Conservation (phyloP, 768 basidiomycete genomes). For the Lentinula raphanica region DNA sequence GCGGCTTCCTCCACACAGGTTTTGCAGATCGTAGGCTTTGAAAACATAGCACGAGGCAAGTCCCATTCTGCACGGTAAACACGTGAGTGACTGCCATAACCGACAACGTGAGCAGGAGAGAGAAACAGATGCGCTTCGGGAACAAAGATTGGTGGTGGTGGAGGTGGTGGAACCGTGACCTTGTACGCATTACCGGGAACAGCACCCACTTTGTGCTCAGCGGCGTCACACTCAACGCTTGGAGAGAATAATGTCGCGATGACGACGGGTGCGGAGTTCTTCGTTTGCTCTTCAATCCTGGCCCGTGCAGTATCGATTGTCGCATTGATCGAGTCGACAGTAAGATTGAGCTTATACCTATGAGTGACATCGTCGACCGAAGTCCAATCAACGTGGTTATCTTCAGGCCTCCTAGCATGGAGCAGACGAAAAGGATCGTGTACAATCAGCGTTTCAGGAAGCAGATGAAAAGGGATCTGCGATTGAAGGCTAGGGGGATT, state of each 20-base stretch:
- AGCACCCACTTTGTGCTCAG: slow-evolving; percentile 19
- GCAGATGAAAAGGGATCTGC: slow-evolving; percentile 26
- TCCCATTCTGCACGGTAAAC: slow-evolving; percentile 50
- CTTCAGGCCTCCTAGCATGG: not conserved
- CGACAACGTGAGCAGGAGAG: slow-evolving; percentile 28
- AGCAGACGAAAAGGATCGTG: slow-evolving; percentile 39
- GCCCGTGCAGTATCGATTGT: slow-evolving; percentile 2
- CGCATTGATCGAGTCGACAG: not conserved
- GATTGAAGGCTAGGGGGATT: slow-evolving; percentile 23
- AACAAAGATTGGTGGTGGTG: slow-evolving; percentile 8
- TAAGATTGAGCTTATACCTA: slow-evolving; percentile 23
- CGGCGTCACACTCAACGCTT: slow-evolving; percentile 19
- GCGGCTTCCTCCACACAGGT: slow-evolving; percentile 26
- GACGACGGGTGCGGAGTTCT: not conserved
- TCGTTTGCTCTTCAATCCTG: not conserved
- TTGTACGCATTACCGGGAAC: slow-evolving; percentile 13
- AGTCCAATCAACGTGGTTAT: slow-evolving; percentile 17
- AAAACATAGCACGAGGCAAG: slow-evolving; percentile 38
- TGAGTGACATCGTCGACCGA: slow-evolving; percentile 25
- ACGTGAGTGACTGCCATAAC: slow-evolving; percentile 47
- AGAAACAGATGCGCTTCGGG: slow-evolving; percentile 48
- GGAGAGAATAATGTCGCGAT: not conserved
- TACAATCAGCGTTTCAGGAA: slow-evolving; percentile 36
- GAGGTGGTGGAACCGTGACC: slow-evolving; percentile 15
- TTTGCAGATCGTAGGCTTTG: slow-evolving; percentile 29